Conservation (phyloP, 2,329 filamentous ascomycete species). For the Stagonosporopsis rhizophila region DNA sequence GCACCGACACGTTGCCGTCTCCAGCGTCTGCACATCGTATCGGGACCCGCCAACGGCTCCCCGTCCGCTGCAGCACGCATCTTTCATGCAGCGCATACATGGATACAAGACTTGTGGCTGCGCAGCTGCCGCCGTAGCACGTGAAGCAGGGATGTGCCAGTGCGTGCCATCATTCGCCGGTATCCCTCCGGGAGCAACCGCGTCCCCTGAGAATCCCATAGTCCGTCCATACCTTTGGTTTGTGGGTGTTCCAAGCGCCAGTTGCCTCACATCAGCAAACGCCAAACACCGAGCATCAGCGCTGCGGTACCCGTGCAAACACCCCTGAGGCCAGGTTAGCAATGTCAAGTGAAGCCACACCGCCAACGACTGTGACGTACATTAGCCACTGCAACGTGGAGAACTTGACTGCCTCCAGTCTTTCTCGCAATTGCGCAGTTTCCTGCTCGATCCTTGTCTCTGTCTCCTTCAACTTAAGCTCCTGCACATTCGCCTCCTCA, state of each 20-base stretch:
- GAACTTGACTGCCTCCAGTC: constrained; percentile 97
- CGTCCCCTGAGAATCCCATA: constrained; percentile 3
- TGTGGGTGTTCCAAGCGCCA: constrained; percentile 4
- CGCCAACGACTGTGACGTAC: constrained; percentile 62
- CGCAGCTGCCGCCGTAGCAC: constrained; percentile 30
- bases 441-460: constrained; percentile 99
- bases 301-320: constrained; percentile 72
- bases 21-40: constrained; percentile 22
- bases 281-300: constrained; percentile 71
- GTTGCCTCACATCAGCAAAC: constrained; percentile 65
- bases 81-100: constrained; percentile 22
- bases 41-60: constrained; percentile 16
- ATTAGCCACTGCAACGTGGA: constrained; percentile 98
- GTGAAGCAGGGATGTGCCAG: constrained; percentile 25
- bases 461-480: constrained; percentile 98
- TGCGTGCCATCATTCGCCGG: constrained; percentile 12
- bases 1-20: constrained; percentile 21
- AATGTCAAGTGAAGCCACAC: background rate
- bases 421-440: constrained; percentile 86
- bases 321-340: constrained; percentile 56
- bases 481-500: constrained; percentile 94
- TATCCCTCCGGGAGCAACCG: constrained; percentile 11
- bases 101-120: constrained; percentile 20
- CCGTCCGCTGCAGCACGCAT: constrained; percentile 20
- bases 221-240: constrained; percentile 4